Evolutionary conservation across 139 green algal genomes (phyloP).

Genomic region (Auxenochlorella pyrenoidosa): DNA sequence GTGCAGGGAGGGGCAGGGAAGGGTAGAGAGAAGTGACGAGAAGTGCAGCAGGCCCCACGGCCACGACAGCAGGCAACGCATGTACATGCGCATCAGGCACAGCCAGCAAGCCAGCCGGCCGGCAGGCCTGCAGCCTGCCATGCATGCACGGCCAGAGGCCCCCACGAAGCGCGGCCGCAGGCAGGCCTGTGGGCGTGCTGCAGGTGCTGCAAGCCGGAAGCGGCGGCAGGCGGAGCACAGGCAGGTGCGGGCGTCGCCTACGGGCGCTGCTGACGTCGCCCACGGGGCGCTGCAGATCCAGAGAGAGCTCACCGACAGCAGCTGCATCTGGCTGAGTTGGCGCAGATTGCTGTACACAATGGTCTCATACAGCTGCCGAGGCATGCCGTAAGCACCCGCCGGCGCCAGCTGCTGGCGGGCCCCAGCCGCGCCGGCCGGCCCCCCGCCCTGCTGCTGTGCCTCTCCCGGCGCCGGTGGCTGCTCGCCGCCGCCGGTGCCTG

Average conservation of each 20-base stretch:
- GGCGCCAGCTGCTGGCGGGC: background rate
- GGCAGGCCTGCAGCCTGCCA: too few relatives aligned
- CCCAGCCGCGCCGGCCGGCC: background rate
- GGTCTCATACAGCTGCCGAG: conserved; percentile 39
- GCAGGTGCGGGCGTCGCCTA: too few relatives aligned
- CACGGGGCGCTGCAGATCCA: background rate
- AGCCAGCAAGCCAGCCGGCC: too few relatives aligned
- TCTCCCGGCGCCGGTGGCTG: background rate
- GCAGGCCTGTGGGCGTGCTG: background rate
- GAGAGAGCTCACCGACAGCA: conserved; percentile 37
- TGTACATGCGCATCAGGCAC: too few relatives aligned
- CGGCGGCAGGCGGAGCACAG: too few relatives aligned
- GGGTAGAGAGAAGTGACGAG: too few relatives aligned
- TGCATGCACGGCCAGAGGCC: too few relatives aligned
- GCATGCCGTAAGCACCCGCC: conserved; percentile 48
- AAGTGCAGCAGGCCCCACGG: too few relatives aligned
- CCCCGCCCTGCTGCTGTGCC: background rate
- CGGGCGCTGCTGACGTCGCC: too few relatives aligned
- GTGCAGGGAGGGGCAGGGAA: background rate
- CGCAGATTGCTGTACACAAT: conserved; percentile 51
- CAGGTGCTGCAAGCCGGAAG: too few relatives aligned
- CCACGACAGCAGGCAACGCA: too few relatives aligned
- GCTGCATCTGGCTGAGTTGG: conserved; percentile 33
- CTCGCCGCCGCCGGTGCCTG: background rate
- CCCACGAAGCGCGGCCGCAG: background rate